phyloP scores from a whole-genome alignment of 2,329 filamentous ascomycete genomes.

The Gaeumannomyces sp. region DNA sequence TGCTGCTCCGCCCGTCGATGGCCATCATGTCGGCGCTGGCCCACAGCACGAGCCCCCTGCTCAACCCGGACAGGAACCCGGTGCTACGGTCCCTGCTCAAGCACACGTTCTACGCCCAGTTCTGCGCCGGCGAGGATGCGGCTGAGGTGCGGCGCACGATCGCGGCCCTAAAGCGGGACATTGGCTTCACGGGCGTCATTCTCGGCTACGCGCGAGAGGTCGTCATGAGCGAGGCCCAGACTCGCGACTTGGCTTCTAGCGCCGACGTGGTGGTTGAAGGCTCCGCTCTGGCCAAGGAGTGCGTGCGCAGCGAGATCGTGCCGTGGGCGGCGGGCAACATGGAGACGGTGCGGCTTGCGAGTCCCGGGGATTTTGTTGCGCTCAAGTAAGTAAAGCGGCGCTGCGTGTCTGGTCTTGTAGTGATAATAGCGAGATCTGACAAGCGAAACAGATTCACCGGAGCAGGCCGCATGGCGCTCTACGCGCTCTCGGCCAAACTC shows the following conservation, averaged over 20 bases:
- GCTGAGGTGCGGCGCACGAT: conserved; percentile 63
- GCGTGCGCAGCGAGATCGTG: conserved; percentile 53
- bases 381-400: conserved; percentile 43
- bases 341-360: conserved; percentile 67
- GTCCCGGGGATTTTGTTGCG: conserved; percentile 60
- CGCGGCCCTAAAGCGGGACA: conserved; percentile 51
- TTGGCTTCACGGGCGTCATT: conserved; percentile 80
- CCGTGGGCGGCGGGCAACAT: conserved; percentile 71
- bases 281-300: conserved; percentile 30
- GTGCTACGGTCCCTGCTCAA: conserved; percentile 66
- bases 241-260: conserved; percentile 34
- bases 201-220: conserved; percentile 80
- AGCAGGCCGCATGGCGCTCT: conserved; percentile 67
- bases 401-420: neutral
- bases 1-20: conserved; percentile 66
- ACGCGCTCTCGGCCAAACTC: conserved; percentile 55
- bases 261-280: conserved; percentile 35
- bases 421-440: neutral
- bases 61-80: conserved; percentile 71
- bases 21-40: conserved; percentile 63
- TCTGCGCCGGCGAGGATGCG: conserved; percentile 75
- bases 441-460: conserved; percentile 60
- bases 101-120: conserved; percentile 83
- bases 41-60: conserved; percentile 56
- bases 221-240: conserved; percentile 55